These are phyloP conservation scores for Staphylotrichum longicolle DNA, from an alignment of 495 filamentous ascomycete genomes.

Conservation along the genomic window DNA sequence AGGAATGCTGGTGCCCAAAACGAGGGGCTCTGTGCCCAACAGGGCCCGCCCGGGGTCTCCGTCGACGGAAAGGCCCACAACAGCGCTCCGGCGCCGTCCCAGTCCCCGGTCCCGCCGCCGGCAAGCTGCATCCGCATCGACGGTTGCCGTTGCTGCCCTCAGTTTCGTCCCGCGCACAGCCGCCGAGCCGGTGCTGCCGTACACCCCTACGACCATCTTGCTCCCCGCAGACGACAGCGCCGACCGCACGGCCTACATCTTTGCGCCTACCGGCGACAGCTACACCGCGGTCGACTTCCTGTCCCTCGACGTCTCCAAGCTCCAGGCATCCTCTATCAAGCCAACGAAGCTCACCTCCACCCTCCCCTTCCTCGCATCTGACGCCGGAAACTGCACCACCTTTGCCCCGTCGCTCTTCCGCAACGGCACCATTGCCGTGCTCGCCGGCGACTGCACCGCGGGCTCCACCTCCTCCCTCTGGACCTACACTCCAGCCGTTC, in stretches of 20 bases:
- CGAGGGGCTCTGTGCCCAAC: neutral
- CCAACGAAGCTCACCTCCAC: conserved; percentile 56
- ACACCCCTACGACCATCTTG: conserved; percentile 69
- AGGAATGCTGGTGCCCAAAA: conserved; percentile 11
- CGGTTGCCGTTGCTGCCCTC: neutral
- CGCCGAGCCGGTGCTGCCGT: conserved; percentile 53
- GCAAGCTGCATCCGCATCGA: conserved; percentile 3
- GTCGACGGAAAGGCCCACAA: neutral
- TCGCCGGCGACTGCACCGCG: conserved; percentile 64
- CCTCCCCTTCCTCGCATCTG: conserved; percentile 62
- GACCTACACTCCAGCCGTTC: conserved; percentile 31
- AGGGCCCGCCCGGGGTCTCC: conserved; percentile 3
- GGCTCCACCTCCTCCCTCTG: conserved; percentile 36
- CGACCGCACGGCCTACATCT: conserved; percentile 53
- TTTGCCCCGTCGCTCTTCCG: conserved; percentile 64
- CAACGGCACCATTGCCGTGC: conserved; percentile 65
- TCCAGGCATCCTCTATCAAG: conserved; percentile 52
- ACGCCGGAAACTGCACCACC: conserved; percentile 34
- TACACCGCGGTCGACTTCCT: conserved; percentile 49
- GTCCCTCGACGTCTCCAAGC: conserved; percentile 59
- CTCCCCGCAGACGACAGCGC: conserved; percentile 40
- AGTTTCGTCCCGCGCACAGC: neutral
- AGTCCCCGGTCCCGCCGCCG: neutral
- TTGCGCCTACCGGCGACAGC: conserved; percentile 46
- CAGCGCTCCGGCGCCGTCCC: neutral